These are phyloP conservation scores for Fereydounia khargensis DNA, from an alignment of 1,284 basidiomycete species.

Conservation along the genomic window DNA sequence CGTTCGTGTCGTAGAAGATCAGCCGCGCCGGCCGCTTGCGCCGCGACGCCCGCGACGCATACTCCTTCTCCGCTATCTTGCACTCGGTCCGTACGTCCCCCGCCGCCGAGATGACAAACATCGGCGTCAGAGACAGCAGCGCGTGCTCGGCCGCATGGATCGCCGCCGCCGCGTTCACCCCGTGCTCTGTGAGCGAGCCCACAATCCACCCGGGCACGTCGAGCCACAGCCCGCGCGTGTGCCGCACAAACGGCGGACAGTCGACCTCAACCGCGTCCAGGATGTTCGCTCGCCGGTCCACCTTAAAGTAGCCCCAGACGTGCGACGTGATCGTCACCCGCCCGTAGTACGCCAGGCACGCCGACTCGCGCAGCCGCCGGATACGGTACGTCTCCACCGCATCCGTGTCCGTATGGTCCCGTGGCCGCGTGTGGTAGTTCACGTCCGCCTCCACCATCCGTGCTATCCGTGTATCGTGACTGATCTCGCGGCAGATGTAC, in stretches of 20 bases:
- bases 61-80: constrained; percentile 74
- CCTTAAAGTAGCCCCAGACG: constrained; percentile 66
- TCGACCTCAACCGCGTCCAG: constrained; percentile 78
- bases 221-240: constrained; percentile 79
- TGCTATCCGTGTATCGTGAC: constrained; percentile 74
- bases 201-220: constrained; percentile 69
- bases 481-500: constrained; percentile 72
- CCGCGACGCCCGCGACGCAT: constrained; percentile 64
- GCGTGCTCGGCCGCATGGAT: constrained; percentile 85
- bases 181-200: constrained; percentile 64
- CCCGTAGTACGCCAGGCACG: constrained; percentile 70
- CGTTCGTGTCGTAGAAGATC: constrained; percentile 76
- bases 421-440: constrained; percentile 74
- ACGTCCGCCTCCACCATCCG: constrained; percentile 72
- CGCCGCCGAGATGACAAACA: constrained; percentile 67
- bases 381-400: constrained; percentile 76
- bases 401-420: constrained; percentile 68
- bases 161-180: constrained; percentile 70
- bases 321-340: constrained; percentile 68
- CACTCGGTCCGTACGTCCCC: constrained; percentile 80
- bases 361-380: constrained; percentile 67
- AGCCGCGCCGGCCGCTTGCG: constrained; percentile 78
- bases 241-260: constrained; percentile 73
- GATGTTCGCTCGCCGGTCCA: constrained; percentile 61
- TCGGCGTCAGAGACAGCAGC: constrained; percentile 67